phyloP scores from a whole-genome alignment of 306 rosid species.

The Cucurbita argyrosperma region DNA sequence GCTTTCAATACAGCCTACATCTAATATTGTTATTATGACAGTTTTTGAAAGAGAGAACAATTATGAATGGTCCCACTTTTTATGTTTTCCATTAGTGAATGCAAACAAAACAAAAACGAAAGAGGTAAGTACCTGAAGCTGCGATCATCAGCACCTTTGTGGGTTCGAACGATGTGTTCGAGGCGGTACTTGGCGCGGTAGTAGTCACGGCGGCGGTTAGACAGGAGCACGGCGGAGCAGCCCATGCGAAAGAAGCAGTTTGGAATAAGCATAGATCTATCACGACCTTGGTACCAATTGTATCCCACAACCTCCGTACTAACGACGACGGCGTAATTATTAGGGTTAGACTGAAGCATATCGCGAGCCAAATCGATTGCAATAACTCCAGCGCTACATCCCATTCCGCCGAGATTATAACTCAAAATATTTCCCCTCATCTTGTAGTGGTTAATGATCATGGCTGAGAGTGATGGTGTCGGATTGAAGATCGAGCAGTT shows the following conservation, averaged over 20 bases:
- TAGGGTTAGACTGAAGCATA: constrained; percentile 69
- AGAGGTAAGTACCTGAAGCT: constrained; percentile 54
- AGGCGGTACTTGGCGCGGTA: constrained; percentile 70
- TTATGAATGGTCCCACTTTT: not conserved
- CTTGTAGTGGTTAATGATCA: constrained; percentile 95
- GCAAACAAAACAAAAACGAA: not conserved
- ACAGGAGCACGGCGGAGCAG: constrained; percentile 72
- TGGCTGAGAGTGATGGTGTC: constrained; percentile 84
- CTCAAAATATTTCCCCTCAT: constrained; percentile 92
- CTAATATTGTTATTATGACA: no score
- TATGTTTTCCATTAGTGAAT: not conserved
- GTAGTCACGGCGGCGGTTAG: constrained; percentile 80
- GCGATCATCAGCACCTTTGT: constrained; percentile 88
- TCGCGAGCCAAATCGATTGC: constrained; percentile 73
- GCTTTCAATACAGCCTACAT: no score
- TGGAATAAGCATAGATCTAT: constrained; percentile 80
- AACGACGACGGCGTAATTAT: constrained; percentile 77
- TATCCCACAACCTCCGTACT: constrained; percentile 82
- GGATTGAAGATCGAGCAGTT: constrained; percentile 97
- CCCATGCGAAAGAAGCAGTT: constrained; percentile 96
- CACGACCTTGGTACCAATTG: constrained; percentile 80
- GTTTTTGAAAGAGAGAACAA: not conserved
- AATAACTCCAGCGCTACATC: constrained; percentile 87
- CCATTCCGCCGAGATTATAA: constrained; percentile 94
- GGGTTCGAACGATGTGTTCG: constrained; percentile 83